Evolutionary conservation across 1,284 basidiomycete genomes (phyloP).

Genomic region (Malassezia dermatis): DNA sequence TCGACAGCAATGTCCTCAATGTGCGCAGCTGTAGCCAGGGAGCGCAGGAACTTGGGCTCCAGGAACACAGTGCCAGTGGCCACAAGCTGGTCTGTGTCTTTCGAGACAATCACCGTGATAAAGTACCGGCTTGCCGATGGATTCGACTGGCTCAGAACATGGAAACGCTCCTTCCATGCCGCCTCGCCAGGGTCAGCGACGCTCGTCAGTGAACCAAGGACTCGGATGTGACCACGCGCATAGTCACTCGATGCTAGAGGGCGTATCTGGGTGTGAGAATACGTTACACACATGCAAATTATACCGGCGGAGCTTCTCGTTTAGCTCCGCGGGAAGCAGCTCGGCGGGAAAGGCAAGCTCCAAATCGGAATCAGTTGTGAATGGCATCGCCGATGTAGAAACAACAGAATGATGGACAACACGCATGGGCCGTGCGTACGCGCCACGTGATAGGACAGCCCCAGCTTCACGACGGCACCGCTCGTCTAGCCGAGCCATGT

Average conservation of each 20-base stretch:
- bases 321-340: constrained; percentile 59
- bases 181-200: constrained; percentile 65
- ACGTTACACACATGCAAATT: constrained; percentile 53
- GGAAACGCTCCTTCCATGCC: constrained; percentile 49
- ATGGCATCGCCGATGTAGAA: constrained; percentile 33
- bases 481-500: neutral
- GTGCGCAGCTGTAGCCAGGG: constrained; percentile 71
- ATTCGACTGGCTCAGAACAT: constrained; percentile 6
- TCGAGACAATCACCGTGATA: constrained; percentile 70
- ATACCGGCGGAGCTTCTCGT: constrained; percentile 54
- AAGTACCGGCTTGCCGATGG: constrained; percentile 56
- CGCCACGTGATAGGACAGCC: neutral
- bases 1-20: constrained; percentile 96
- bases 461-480: neutral
- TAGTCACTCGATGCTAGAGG: constrained; percentile 80
- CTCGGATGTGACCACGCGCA: constrained; percentile 66
- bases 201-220: constrained; percentile 69
- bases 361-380: constrained; percentile 62
- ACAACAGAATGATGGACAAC: neutral
- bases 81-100: constrained; percentile 65
- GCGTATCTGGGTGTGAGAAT: constrained; percentile 57
- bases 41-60: constrained; percentile 83
- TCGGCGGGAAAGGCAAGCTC: constrained; percentile 64
- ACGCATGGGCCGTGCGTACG: neutral
- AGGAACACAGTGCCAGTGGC: constrained; percentile 74